These are phyloP conservation scores for Piloderma croceum DNA, from an alignment of 768 basidiomycete genomes.

Conservation along the genomic window DNA sequence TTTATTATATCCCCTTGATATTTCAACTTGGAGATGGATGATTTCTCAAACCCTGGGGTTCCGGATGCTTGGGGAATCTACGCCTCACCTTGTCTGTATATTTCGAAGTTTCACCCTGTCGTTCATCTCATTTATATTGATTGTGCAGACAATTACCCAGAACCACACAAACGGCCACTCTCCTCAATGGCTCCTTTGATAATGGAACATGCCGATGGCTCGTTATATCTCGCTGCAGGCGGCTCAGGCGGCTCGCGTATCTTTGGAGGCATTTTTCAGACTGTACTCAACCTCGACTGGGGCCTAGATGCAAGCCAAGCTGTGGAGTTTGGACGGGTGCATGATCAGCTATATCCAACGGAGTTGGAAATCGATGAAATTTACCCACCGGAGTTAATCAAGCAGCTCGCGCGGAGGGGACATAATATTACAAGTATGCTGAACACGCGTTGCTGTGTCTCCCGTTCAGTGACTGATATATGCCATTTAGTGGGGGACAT, in stretches of 20 bases:
- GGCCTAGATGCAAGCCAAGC: slow-evolving; percentile 75
- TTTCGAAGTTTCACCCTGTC: background rate
- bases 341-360: slow-evolving; percentile 79
- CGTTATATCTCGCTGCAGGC: slow-evolving; percentile 69
- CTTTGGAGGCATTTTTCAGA: slow-evolving; percentile 74
- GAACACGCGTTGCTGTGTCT: slow-evolving; percentile 3
- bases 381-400: slow-evolving; percentile 52
- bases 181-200: slow-evolving; percentile 83
- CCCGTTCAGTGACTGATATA: background rate
- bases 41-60: slow-evolving; percentile 83
- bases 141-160: slow-evolving; percentile 76
- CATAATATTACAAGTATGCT: slow-evolving; percentile 65
- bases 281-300: slow-evolving; percentile 68
- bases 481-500: slow-evolving; percentile 59
- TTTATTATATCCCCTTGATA: background rate
- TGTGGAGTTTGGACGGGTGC: slow-evolving; percentile 79
- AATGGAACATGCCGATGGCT: slow-evolving; percentile 68
- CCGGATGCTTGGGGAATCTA: slow-evolving; percentile 79
- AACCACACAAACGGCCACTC: slow-evolving; percentile 81
- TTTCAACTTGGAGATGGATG: slow-evolving; percentile 72
- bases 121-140: slow-evolving; percentile 6
- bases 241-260: slow-evolving; percentile 88
- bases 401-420: slow-evolving; percentile 51
- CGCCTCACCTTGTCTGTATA: slow-evolving; percentile 70
- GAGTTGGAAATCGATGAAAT: slow-evolving; percentile 54